Evolutionary conservation across 2,329 filamentous ascomycete species (phyloP).

Genomic region (Aspergillus ustus): DNA sequence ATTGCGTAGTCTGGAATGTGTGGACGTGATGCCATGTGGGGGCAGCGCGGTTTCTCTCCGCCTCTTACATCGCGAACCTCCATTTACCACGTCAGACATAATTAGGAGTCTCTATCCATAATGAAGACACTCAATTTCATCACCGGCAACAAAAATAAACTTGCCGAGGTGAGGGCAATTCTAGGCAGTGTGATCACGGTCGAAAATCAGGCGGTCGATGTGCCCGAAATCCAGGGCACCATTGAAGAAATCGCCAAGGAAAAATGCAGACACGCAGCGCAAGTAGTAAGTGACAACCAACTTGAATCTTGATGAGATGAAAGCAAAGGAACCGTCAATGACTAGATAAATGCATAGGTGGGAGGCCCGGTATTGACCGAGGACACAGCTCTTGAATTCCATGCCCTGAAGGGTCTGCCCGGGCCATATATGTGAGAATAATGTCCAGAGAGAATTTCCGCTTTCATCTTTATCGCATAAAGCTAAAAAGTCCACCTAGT

Average conservation of each 20-base stretch:
- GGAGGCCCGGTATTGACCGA: constrained; percentile 90
- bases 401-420: constrained; percentile 85
- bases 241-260: constrained; percentile 89
- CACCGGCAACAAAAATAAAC: constrained; percentile 93
- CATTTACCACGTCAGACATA: neutral
- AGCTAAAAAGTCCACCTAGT: constrained; percentile 52
- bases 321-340: neutral
- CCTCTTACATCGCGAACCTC: neutral
- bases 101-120: constrained; percentile 14
- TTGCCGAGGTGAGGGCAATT: constrained; percentile 86
- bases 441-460: neutral
- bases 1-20: neutral
- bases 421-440: constrained; percentile 84
- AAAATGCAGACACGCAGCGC: constrained; percentile 83
- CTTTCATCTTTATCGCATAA: neutral
- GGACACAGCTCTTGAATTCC: constrained; percentile 93
- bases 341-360: constrained; percentile 56
- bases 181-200: constrained; percentile 74
- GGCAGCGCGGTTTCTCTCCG: neutral
- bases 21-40: neutral
- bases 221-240: constrained; percentile 88
- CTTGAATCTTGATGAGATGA: neutral
- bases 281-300: constrained; percentile 60
- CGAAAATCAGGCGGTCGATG: constrained; percentile 73
- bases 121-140: constrained; percentile 80